phyloP scores from a whole-genome alignment of 2,329 filamentous ascomycete species.

The Calycina marina region DNA sequence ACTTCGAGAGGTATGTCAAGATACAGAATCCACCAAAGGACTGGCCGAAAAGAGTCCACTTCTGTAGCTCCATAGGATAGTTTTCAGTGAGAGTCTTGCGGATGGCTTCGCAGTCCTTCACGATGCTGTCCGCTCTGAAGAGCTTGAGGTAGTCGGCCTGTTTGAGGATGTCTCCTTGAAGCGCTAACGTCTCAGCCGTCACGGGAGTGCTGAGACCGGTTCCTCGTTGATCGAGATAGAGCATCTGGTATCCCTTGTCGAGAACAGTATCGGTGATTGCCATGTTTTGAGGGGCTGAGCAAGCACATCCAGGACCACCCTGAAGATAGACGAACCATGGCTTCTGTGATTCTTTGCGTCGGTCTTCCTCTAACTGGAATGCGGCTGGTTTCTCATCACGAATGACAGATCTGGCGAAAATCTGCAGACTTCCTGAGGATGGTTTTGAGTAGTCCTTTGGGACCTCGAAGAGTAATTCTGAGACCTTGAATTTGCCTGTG shows the following conservation, averaged over 20 bases:
- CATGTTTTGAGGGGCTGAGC: conserved; percentile 58
- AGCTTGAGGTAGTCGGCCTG: conserved; percentile 71
- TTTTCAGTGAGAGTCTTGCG: conserved; percentile 57
- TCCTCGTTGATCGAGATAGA: conserved; percentile 83
- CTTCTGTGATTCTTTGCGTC: conserved; percentile 31
- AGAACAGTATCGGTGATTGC: conserved; percentile 57
- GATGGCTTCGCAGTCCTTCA: conserved; percentile 78
- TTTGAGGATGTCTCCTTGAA: conserved; percentile 44
- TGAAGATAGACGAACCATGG: conserved; percentile 62
- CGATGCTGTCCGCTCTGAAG: conserved; percentile 83
- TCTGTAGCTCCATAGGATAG: conserved; percentile 53
- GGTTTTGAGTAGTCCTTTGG: conserved; percentile 66
- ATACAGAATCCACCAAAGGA: conserved; percentile 84
- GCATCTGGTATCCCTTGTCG: conserved; percentile 67
- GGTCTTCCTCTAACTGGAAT: conserved; percentile 23
- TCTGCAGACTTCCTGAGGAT: conserved; percentile 51
- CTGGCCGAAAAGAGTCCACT: conserved; percentile 82
- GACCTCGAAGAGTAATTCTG: conserved; percentile 77
- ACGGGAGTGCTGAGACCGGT: conserved; percentile 76
- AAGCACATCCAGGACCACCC: conserved; percentile 69
- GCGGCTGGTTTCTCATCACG: conserved; percentile 43
- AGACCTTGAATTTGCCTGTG: conserved; percentile 64
- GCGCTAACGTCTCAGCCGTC: conserved; percentile 53
- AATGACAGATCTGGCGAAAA: conserved; percentile 65
- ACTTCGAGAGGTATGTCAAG: conserved; percentile 71